Conservation (phyloP, 306 rosid species). For the Sechiopsis laciniata region DNA sequence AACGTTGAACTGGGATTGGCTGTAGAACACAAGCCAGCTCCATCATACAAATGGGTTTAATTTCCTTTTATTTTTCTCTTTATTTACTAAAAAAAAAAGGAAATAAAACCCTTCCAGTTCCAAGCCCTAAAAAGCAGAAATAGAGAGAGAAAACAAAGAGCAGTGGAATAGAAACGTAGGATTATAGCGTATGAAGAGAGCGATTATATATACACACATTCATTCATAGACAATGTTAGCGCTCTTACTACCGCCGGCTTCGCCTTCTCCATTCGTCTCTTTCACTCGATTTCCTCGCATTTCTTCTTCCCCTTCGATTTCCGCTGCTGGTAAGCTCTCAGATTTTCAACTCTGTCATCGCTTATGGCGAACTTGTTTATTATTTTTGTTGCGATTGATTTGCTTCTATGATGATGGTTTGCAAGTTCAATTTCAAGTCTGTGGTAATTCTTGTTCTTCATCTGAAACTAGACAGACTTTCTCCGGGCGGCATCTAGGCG, state of each 20-base stretch:
- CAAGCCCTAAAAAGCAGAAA: constrained; percentile 17
- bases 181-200: background rate
- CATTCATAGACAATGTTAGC: no score
- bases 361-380: background rate
- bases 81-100: no score
- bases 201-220: no score
- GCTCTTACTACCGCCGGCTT: no score
- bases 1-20: constrained; percentile 7
- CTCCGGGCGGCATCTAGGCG: constrained; percentile 67
- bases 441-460: constrained; percentile 29
- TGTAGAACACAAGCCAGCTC: background rate
- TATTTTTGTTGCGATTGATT: background rate
- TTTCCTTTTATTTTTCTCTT: no score
- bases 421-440: background rate
- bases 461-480: constrained; percentile 65
- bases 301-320: no score
- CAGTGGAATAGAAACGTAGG: background rate
- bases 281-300: no score
- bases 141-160: background rate
- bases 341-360: no score
- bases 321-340: no score
- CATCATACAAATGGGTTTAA: background rate
- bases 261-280: no score
- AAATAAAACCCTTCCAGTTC: no score
- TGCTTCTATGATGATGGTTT: background rate